Percentiles rank a stretch among this genome's conserved stretches.
Evolutionary conservation across 257 asterid genomes (phyloP).

Genomic region (Orobanche coerulescens): DNA sequence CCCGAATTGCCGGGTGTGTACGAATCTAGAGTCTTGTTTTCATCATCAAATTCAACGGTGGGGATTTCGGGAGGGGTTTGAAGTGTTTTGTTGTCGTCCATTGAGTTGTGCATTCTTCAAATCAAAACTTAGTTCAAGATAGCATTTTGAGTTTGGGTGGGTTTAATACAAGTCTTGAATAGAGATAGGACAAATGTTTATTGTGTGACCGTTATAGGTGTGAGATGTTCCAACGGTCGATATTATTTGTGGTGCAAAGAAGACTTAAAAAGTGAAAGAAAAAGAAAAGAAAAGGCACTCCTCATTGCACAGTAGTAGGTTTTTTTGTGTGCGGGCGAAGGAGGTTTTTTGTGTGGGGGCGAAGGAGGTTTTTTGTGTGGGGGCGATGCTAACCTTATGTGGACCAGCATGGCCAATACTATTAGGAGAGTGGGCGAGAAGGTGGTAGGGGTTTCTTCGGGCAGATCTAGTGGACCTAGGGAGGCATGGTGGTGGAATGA

Average conservation of each 20-base stretch:
- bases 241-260: conserved; percentile 3
- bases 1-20: conserved; percentile 22
- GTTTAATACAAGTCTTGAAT: conserved; percentile 12
- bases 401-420: no score
- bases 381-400: no score
- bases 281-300: no score
- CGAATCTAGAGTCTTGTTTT: conserved; percentile 15
- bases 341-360: no score
- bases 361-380: no score
- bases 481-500: no score
- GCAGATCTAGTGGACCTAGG: no score
- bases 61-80: conserved; percentile 24
- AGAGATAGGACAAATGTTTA: not conserved
- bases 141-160: not conserved
- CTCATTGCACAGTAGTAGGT: no score
- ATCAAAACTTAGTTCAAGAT: not conserved
- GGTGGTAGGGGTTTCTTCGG: no score
- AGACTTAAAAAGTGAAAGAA: no score
- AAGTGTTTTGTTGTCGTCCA: conserved; percentile 38
- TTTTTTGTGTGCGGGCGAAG: no score
- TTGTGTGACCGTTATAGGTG: conserved; percentile 29
- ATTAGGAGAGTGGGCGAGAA: no score
- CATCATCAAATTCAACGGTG: not conserved
- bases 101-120: not conserved
- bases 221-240: conserved; percentile 31